These are phyloP conservation scores for Pleurozium schreberi DNA, from an alignment of 225 moss, liverwort and hornwort genomes.

Conservation along the genomic window DNA sequence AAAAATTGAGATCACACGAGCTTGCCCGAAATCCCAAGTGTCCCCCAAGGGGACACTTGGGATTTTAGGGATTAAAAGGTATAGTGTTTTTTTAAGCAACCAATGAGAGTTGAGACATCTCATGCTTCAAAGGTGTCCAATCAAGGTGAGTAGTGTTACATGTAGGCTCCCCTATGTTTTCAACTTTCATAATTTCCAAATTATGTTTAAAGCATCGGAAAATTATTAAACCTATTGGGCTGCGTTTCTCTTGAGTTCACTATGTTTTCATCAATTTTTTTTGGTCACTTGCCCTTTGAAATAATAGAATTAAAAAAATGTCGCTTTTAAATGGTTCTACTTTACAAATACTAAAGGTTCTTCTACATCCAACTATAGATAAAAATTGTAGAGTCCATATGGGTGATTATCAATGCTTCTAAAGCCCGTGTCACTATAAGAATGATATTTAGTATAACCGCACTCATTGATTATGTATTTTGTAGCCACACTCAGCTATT, in stretches of 20 bases:
- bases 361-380: too few relatives aligned
- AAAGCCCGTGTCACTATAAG: background rate
- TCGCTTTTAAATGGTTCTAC: background rate
- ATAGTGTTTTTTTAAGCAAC: background rate
- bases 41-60: too few relatives aligned
- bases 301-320: background rate
- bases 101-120: background rate
- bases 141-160: background rate
- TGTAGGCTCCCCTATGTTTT: too few relatives aligned
- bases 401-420: background rate
- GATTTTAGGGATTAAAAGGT: background rate
- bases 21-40: too few relatives aligned
- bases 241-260: accelerated
- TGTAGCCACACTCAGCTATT: too few relatives aligned
- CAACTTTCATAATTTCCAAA: background rate
- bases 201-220: background rate
- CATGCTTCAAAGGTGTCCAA: background rate
- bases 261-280: too few relatives aligned
- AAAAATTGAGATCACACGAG: too few relatives aligned
- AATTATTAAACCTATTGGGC: background rate
- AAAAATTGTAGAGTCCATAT: background rate
- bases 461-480: background rate
- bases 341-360: background rate
- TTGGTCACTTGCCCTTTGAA: background rate
- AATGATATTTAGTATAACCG: background rate